These are phyloP conservation scores for Picochlorum sp. DNA, from an alignment of 139 green algal species.

Conservation along the genomic window DNA sequence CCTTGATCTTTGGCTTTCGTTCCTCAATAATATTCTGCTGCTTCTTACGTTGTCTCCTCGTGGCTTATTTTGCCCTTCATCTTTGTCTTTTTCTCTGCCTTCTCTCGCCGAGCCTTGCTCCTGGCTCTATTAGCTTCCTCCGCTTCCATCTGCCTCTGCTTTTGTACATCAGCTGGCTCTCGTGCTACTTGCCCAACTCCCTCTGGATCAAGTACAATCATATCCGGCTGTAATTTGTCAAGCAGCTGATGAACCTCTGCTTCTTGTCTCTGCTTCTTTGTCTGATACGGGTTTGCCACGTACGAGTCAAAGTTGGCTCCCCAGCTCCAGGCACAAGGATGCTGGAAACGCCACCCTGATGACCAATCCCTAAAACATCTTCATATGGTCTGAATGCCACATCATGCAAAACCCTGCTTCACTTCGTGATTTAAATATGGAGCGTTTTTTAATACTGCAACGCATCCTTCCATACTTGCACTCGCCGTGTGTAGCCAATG, in stretches of 20 bases:
- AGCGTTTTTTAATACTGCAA: slow-evolving; percentile 59
- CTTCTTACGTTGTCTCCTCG: slow-evolving; percentile 70
- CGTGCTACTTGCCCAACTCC: slow-evolving; percentile 61
- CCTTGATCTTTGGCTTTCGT: slow-evolving; percentile 21
- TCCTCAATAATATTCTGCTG: slow-evolving; percentile 87
- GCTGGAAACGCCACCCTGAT: slow-evolving; percentile 50
- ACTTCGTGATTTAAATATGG: slow-evolving; percentile 86
- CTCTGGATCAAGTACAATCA: slow-evolving; percentile 89
- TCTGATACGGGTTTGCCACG: slow-evolving; percentile 86
- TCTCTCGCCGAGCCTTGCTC: slow-evolving; percentile 24
- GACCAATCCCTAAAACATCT: slow-evolving; percentile 80
- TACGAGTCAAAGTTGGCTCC: slow-evolving; percentile 96
- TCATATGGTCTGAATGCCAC: slow-evolving; percentile 92
- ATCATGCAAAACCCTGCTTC: slow-evolving; percentile 25
- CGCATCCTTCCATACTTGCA: slow-evolving; percentile 85
- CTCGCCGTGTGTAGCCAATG: slow-evolving; percentile 56
- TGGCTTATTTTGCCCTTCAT: slow-evolving; percentile 93
- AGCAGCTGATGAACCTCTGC: slow-evolving; percentile 84
- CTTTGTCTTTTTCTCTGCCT: slow-evolving; percentile 57
- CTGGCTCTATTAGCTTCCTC: slow-evolving; percentile 28
- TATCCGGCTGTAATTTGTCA: slow-evolving; percentile 95
- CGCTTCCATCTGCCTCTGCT: slow-evolving; percentile 33
- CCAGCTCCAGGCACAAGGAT: slow-evolving; percentile 89
- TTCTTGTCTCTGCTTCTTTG: slow-evolving; percentile 66
- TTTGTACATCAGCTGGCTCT: slow-evolving; percentile 68